Evolutionary conservation across 768 basidiomycete species (phyloP), one percentile per base, ranked within the genome.

Genomic region (Pisolithus marmoratus): DNA sequence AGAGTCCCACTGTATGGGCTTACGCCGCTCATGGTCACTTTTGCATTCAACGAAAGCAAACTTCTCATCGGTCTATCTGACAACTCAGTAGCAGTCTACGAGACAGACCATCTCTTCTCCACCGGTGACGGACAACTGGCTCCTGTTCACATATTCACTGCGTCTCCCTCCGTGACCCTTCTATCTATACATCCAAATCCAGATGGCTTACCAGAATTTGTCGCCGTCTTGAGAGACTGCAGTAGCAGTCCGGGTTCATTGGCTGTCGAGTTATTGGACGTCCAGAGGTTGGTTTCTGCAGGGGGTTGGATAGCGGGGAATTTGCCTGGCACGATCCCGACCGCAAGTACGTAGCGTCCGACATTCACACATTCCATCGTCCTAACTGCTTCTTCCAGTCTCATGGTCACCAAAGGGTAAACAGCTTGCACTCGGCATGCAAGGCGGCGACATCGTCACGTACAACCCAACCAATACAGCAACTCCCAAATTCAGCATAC

Each of bases 381-480:
- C 58, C 59, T 46, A 53, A 57, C 34, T 48, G 15, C 12, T 8
- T 22, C n/a, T 48, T 42, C 11, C 51, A 91, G 90, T 85, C 8
- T 79, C 85, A 12, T 92, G 90, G 89, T 91, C 89, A 3, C 86
- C 89, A 2, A 90, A 89, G 64, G 90, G 89, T 42, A 92, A 89
- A 62, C 89, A 91, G 51, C 73, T 92, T 38, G 87, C 87, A 1
- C 78, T 92, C 43, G 90, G 85, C 22, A 68, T 90, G 15, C 78
- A 78, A 56, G 76, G 74, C 19, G 88, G 89, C 3, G 84, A 85
- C 49, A 83, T 91, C 37, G 63, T 87, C 38, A 82, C 86, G 0
- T 90, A 81, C 62, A 74, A 77, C 37, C 75, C 84, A 22, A 72
- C 72, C 11, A 80, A 81, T 50, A 79, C 79, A 9, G 68, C 76